Evolutionary conservation across 2,329 filamentous ascomycete species (phyloP).

Genomic region (Colletotrichum eleusines): DNA sequence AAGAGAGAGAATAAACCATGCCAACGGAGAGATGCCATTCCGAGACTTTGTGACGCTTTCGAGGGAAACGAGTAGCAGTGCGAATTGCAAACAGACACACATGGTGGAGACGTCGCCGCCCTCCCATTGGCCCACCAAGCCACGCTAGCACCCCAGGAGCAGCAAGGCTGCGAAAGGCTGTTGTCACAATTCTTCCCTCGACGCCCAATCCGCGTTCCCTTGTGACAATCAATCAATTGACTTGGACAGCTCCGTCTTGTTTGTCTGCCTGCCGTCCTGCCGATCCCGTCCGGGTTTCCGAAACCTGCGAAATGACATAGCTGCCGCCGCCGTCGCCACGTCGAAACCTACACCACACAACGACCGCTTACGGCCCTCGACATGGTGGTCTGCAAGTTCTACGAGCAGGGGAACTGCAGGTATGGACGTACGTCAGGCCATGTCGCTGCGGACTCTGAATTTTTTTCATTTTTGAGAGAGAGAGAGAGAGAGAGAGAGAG

Average conservation of each 20-base stretch:
- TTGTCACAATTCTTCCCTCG: slow-evolving; percentile 22
- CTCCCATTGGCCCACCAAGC: slow-evolving; percentile 1
- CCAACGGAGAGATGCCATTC: not conserved
- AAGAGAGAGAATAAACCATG: not conserved
- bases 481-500: no score
- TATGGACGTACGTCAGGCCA: slow-evolving; percentile 61
- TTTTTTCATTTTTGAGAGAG: no score
- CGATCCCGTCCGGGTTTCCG: not conserved
- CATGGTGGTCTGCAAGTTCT: slow-evolving; percentile 63
- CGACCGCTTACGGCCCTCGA: slow-evolving; percentile 27
- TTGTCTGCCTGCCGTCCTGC: not conserved
- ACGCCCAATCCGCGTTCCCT: slow-evolving; percentile 16
- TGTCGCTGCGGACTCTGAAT: no score
- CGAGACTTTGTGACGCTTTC: not conserved
- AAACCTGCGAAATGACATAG: slow-evolving; percentile 31
- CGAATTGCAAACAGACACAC: fast-evolving
- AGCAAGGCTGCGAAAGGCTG: slow-evolving; percentile 40
- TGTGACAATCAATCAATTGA: no score
- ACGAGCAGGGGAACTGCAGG: slow-evolving; percentile 64
- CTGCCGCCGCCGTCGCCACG: not conserved
- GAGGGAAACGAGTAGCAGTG: slow-evolving; percentile 1
- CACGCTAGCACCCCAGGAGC: slow-evolving; percentile 23
- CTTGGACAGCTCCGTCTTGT: not conserved
- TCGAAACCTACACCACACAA: not conserved
- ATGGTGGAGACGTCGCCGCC: not conserved